Conservation (phyloP, 345 rosid genomes). For the Arabidopsis thaliana region DNA sequence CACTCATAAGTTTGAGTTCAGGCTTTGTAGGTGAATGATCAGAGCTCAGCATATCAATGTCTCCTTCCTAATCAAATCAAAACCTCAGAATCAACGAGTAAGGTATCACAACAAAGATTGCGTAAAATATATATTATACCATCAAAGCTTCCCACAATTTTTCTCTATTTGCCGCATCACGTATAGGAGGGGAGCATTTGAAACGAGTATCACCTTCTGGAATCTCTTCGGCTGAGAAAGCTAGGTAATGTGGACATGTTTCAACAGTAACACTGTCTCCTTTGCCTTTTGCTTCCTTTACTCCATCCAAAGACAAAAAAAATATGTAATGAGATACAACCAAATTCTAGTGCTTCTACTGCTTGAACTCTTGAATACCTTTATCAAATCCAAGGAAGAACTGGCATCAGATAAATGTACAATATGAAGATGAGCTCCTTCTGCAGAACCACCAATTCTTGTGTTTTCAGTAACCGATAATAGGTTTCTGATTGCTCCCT, state of each 20-base stretch:
- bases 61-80: slow-evolving; percentile 64
- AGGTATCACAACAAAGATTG: background rate
- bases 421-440: slow-evolving; percentile 95
- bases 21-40: slow-evolving; percentile 96
- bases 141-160: slow-evolving; percentile 86
- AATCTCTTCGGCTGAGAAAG: slow-evolving; percentile 95
- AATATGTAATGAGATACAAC: background rate
- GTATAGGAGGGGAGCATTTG: slow-evolving; percentile 95
- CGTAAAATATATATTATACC: slow-evolving; percentile 43
- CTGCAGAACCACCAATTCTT: slow-evolving; percentile 70
- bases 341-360: background rate
- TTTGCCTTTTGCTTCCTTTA: slow-evolving; percentile 71
- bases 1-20: slow-evolving; percentile 71
- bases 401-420: slow-evolving; percentile 90
- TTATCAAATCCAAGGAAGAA: slow-evolving; percentile 75
- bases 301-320: background rate
- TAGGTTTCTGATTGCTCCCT: slow-evolving; percentile 81
- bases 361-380: slow-evolving; percentile 50
- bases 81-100: slow-evolving; percentile 20
- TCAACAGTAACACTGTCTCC: slow-evolving; percentile 89
- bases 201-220: slow-evolving; percentile 91
- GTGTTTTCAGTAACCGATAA: slow-evolving; percentile 72
- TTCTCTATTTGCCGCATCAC: slow-evolving; percentile 75
- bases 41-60: slow-evolving; percentile 87
- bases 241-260: slow-evolving; percentile 96